Conservation (phyloP, 306 rosid species). For the Erythrophleum fordii region DNA sequence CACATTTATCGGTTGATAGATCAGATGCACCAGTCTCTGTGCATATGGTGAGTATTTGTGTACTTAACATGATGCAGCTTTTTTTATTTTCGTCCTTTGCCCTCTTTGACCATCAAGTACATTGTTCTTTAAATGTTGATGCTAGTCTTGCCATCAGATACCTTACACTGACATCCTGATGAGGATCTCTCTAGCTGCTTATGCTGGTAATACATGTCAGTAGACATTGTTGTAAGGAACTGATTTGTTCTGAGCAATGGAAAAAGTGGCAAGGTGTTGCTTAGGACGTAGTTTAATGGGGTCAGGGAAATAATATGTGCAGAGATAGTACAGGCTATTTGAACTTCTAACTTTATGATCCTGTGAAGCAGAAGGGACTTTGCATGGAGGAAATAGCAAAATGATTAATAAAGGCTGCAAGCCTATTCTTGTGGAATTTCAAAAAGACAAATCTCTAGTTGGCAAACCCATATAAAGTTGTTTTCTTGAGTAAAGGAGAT, state of each 20-base stretch:
- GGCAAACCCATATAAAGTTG: neutral
- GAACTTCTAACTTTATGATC: conserved; percentile 14
- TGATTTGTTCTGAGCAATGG: conserved; percentile 3
- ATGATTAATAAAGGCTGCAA: neutral
- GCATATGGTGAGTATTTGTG: neutral
- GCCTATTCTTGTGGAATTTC: neutral
- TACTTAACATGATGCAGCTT: conserved; percentile 1
- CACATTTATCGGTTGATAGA: conserved; percentile 13
- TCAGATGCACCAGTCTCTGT: neutral
- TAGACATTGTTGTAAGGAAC: neutral
- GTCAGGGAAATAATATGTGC: neutral
- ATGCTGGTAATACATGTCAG: neutral
- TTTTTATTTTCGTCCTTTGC: neutral
- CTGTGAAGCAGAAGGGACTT: neutral
- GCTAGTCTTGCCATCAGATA: neutral
- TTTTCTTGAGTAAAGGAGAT: neutral
- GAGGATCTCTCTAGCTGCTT: neutral
- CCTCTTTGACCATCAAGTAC: neutral
- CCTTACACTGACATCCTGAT: conserved; percentile 7
- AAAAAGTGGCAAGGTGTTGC: neutral
- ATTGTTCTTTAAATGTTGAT: neutral
- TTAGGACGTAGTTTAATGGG: neutral
- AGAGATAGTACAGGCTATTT: conserved; percentile 10
- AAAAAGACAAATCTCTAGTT: neutral
- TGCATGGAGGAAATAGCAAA: neutral